Evolutionary conservation across 2,329 filamentous ascomycete species (phyloP), one percentile per base, ranked within the genome.

Genomic region (Colletotrichum sojae): DNA sequence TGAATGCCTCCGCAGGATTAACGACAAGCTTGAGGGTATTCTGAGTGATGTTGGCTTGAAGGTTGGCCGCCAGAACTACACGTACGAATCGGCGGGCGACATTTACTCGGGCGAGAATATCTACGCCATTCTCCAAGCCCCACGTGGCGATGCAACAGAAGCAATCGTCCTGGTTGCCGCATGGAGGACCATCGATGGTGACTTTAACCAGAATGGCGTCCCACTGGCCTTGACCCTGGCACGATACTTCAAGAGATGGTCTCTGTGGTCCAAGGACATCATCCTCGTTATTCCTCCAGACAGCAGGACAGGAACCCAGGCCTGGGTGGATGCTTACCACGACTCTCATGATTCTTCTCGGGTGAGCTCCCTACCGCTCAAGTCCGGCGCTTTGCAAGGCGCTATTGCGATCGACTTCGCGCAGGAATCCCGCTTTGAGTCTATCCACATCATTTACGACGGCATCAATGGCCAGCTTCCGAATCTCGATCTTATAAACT

Each of bases 271-370:
- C 68, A 99, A 99, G 81, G 96, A 99, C 79, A 97, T 99, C 73
- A 95, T 99, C 67, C 90, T 99, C 74, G 82, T 99, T 6, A 88
- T 99, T 54, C 91, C 96, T 0, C 91, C 93, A 0, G 96, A 99
- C 80, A 97, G 94, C 79, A 92, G 91, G 68, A 92, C 93, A 12
- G 96, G 95, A 1, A 94, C 94, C 0, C 95, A 98, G 78, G 96
- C 96, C 25, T 99, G 96, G 96, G 94, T 98, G 9, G 95, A 98
- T 77, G 96, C 96, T 1, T 99, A 99, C 79, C 96, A 99, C 80
- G 94, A 97, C 78, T 91, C 93, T 20, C 94, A 98, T 76, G 87
- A 92, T 73, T 86, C 91, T 0, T 82, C 86, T 5, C 87, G 85
- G 8, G 91, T 98, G 27, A 89, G 91, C 63, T 88, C 93, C 2